Conservation (phyloP, 2,329 filamentous ascomycete species). For the Hypoxylon sp. region DNA sequence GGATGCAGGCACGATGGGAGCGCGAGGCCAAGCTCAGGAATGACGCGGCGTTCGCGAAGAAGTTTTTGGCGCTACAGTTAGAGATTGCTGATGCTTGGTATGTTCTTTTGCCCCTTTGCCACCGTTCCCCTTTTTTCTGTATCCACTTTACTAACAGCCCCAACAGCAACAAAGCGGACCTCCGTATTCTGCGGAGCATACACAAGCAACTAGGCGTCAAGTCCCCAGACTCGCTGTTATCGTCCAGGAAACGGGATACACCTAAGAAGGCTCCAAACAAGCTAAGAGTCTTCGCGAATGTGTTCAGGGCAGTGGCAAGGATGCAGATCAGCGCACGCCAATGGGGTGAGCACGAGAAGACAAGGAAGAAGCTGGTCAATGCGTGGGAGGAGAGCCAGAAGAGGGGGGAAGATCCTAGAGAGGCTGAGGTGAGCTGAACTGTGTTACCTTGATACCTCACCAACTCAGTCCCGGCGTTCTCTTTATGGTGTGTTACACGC, state of each 20-base stretch:
- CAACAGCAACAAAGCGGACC: slow-evolving; percentile 89
- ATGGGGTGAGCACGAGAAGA: slow-evolving; percentile 68
- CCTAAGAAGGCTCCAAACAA: slow-evolving; percentile 48
- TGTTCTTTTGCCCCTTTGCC: slow-evolving; percentile 57
- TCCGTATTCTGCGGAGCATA: slow-evolving; percentile 87
- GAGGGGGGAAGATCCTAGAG: slow-evolving; percentile 25
- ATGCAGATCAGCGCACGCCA: slow-evolving; percentile 63
- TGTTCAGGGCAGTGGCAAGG: slow-evolving; percentile 68
- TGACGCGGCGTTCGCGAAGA: slow-evolving; percentile 89
- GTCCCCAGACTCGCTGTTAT: slow-evolving; percentile 53
- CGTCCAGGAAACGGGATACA: slow-evolving; percentile 50
- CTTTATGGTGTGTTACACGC: slow-evolving; percentile 6
- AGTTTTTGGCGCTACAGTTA: slow-evolving; percentile 82
- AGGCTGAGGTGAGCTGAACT: slow-evolving; percentile 1
- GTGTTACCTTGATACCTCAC: background rate
- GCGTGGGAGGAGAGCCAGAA: slow-evolving; percentile 59
- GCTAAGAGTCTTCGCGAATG: slow-evolving; percentile 63
- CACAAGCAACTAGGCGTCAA: slow-evolving; percentile 70
- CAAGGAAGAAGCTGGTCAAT: slow-evolving; percentile 64
- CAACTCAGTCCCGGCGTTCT: background rate
- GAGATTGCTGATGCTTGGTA: slow-evolving; percentile 93
- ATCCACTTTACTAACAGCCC: slow-evolving; percentile 46
- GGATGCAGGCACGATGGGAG: slow-evolving; percentile 84
- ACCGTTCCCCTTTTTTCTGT: slow-evolving; percentile 17
- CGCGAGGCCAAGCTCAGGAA: slow-evolving; percentile 85